phyloP scores from a whole-genome alignment of 768 basidiomycete species.

The Leccinellum albellum region DNA sequence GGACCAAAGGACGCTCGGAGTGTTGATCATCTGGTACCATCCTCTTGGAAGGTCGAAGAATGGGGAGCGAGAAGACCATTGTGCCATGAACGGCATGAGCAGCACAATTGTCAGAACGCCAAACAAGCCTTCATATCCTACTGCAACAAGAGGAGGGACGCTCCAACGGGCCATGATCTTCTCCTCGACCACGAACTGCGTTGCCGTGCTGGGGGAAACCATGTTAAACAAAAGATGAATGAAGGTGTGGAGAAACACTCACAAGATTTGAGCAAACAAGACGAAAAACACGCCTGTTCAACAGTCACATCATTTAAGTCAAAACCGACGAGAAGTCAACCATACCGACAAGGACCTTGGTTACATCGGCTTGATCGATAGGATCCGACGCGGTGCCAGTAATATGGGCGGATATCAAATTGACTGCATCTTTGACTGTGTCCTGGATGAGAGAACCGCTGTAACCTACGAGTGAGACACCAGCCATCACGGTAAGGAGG shows the following conservation, averaged over 20 bases:
- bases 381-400: constrained; percentile 40
- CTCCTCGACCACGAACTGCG: constrained; percentile 94
- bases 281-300: constrained; percentile 80
- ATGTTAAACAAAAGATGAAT: background rate
- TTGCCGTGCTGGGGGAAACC: constrained; percentile 63
- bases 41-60: constrained; percentile 90
- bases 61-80: constrained; percentile 57
- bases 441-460: constrained; percentile 88
- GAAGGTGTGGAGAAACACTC: constrained; percentile 32
- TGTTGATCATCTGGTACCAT: constrained; percentile 83
- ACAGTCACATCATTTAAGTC: constrained; percentile 15
- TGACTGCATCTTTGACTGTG: constrained; percentile 46
- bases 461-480: constrained; percentile 81
- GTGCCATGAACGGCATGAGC: constrained; percentile 76
- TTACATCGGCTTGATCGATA: constrained; percentile 56
- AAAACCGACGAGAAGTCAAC: constrained; percentile 7
- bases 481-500: constrained; percentile 81
- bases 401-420: constrained; percentile 9
- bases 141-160: constrained; percentile 86
- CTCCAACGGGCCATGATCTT: constrained; percentile 88
- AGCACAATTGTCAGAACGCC: constrained; percentile 77
- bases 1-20: constrained; percentile 65
- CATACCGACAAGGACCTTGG: constrained; percentile 69
- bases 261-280: constrained; percentile 94
- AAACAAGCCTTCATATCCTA: constrained; percentile 92